Percentiles rank a stretch among this genome's conserved stretches.
Evolutionary conservation across 2,329 filamentous ascomycete species (phyloP).

Genomic region (Colletotrichum australisinense): DNA sequence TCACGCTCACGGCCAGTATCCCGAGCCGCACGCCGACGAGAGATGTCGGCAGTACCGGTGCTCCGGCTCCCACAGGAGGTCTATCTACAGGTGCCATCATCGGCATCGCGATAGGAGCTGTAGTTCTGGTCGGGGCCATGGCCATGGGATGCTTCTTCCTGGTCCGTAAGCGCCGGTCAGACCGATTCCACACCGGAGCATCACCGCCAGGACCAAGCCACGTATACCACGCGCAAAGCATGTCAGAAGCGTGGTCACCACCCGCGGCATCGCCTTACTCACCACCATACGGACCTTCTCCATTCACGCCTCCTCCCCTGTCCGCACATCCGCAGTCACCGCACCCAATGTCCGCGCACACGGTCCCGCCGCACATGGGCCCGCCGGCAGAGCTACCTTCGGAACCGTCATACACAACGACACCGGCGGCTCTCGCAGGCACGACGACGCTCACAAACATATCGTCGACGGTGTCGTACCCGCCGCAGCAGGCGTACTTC

Average conservation of each 20-base stretch:
- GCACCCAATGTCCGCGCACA: constrained; percentile 29
- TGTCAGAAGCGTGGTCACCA: constrained; percentile 35
- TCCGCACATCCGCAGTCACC: constrained; percentile 34
- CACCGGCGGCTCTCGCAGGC: not conserved
- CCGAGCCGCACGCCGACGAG: constrained; percentile 63
- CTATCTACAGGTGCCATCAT: constrained; percentile 54
- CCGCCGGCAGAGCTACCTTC: constrained; percentile 44
- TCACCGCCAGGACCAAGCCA: not conserved
- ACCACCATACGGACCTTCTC: constrained; percentile 10
- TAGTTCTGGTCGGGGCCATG: constrained; percentile 42
- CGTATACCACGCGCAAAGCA: constrained; percentile 25
- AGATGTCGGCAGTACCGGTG: constrained; percentile 40
- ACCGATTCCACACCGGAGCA: constrained; percentile 9
- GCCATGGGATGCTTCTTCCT: constrained; percentile 40
- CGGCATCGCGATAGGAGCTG: constrained; percentile 54
- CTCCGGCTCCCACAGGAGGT: constrained; percentile 8
- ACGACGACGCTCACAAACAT: not conserved
- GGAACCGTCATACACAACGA: constrained; percentile 5
- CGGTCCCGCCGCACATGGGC: constrained; percentile 34
- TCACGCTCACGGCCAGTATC: constrained; percentile 60
- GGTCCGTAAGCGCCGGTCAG: constrained; percentile 43
- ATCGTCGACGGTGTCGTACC: constrained; percentile 16
- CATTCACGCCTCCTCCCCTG: not conserved
- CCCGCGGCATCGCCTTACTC: constrained; percentile 28
- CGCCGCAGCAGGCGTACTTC: constrained; percentile 32